Evolutionary conservation across 2,329 filamentous ascomycete genomes (phyloP).

Genomic region (Colletotrichum cordylinicola): DNA sequence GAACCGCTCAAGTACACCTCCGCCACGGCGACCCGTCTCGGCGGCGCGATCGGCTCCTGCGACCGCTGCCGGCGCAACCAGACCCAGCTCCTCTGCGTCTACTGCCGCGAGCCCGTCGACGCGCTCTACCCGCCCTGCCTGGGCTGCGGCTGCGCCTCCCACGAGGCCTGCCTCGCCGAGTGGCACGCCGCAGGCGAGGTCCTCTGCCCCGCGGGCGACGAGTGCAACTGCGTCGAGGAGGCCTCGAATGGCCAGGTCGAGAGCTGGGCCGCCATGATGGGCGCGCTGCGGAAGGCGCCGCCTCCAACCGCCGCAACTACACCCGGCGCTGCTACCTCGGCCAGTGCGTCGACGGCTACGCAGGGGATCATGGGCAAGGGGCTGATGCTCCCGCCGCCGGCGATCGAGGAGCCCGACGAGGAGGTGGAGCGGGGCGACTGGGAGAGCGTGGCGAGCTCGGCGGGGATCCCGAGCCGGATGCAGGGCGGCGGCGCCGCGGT

Average conservation of each 20-base stretch:
- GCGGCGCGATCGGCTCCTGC: conserved; percentile 56
- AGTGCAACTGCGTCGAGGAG: conserved; percentile 66
- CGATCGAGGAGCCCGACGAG: conserved; percentile 32
- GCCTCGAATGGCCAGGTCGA: conserved; percentile 64
- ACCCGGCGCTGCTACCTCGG: neutral
- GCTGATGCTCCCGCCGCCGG: conserved; percentile 30
- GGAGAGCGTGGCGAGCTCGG: conserved; percentile 37
- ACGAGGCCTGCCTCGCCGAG: conserved; percentile 63
- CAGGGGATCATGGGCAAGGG: neutral
- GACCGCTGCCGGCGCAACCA: conserved; percentile 59
- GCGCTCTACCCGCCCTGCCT: conserved; percentile 67
- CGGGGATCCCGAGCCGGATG: conserved; percentile 21
- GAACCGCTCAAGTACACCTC: conserved; percentile 60
- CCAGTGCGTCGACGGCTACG: neutral
- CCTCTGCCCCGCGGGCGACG: conserved; percentile 67
- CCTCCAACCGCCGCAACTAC: neutral
- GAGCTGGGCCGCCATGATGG: conserved; percentile 64
- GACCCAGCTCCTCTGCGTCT: conserved; percentile 65
- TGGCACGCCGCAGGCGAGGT: conserved; percentile 64
- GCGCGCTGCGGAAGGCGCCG: conserved; percentile 39
- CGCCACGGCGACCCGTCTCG: conserved; percentile 38
- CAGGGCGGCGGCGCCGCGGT: conserved; percentile 31
- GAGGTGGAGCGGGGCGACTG: conserved; percentile 39
- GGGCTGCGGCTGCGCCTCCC: conserved; percentile 66
- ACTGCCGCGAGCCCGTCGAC: conserved; percentile 66